Evolutionary conservation across 352 stramenopile genomes (phyloP).

Genomic region (Globisporangium spiculum): DNA sequence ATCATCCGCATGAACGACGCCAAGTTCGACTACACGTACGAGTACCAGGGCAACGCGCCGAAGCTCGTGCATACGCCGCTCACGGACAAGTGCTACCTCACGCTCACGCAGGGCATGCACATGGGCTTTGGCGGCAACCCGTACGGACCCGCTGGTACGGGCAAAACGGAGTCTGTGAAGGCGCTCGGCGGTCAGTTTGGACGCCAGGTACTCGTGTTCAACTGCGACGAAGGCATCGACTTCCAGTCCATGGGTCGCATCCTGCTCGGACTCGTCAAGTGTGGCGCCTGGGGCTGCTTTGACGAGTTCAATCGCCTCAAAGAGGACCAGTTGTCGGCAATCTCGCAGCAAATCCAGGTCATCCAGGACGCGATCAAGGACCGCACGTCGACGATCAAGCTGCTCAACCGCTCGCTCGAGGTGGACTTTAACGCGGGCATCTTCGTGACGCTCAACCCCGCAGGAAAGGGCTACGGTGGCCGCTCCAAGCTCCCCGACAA

Average conservation of each 20-base stretch:
- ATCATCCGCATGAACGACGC: constrained; percentile 78
- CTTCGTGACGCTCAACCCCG: constrained; percentile 95
- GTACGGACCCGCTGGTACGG: constrained; percentile 92
- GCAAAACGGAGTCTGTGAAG: constrained; percentile 95
- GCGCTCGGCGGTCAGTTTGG: constrained; percentile 89
- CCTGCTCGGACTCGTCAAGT: constrained; percentile 94
- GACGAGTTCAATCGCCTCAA: constrained; percentile 97
- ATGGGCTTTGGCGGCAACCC: constrained; percentile 93
- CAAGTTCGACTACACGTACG: constrained; percentile 92
- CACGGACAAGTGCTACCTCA: constrained; percentile 95
- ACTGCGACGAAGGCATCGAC: constrained; percentile 95
- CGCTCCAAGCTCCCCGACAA: constrained; percentile 93
- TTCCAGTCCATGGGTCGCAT: constrained; percentile 94
- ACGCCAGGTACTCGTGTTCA: constrained; percentile 91
- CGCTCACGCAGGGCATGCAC: constrained; percentile 92
- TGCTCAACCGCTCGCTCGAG: constrained; percentile 84
- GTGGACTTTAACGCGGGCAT: constrained; percentile 94
- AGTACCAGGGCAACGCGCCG: constrained; percentile 93
- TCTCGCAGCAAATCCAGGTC: constrained; percentile 94
- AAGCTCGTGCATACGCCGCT: constrained; percentile 94
- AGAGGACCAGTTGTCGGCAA: constrained; percentile 91
- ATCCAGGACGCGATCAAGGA: constrained; percentile 95
- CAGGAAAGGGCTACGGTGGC: constrained; percentile 92
- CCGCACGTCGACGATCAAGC: constrained; percentile 53
- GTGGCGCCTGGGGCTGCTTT: constrained; percentile 95